A percentile compares a stretch with the other conserved stretches of the same genome.
Conservation (phyloP, 148 eudicot species). For the Rhododendron griersonianum region DNA sequence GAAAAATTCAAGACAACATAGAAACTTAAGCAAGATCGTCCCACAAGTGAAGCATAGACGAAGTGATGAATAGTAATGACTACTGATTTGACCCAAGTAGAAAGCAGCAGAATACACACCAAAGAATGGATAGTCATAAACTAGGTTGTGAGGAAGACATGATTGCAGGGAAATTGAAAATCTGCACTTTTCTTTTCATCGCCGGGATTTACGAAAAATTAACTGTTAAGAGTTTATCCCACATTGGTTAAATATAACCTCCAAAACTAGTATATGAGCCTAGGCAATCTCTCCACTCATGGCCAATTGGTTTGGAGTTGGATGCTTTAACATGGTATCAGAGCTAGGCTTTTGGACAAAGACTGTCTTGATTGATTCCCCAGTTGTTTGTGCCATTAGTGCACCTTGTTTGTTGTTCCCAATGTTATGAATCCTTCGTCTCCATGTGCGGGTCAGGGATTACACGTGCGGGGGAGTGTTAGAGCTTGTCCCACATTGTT, state of each 20-base stretch:
- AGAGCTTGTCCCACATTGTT: too few relatives aligned
- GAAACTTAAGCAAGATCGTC: not conserved
- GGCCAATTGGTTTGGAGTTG: not conserved
- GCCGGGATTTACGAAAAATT: not conserved
- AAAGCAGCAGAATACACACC: not conserved
- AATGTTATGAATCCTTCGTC: not conserved
- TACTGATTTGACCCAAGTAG: not conserved
- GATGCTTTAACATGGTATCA: not conserved
- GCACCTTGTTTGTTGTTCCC: not conserved
- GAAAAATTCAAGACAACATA: not conserved
- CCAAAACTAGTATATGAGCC: not conserved
- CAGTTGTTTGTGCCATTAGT: too few relatives aligned
- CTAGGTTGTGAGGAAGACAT: not conserved
- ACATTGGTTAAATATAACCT: not conserved
- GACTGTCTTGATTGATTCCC: too few relatives aligned
- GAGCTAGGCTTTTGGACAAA: too few relatives aligned
- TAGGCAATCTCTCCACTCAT: too few relatives aligned
- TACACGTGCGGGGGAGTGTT: too few relatives aligned
- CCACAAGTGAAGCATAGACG: not conserved
- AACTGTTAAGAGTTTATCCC: not conserved
- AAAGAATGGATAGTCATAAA: not conserved
- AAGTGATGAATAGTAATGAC: not conserved
- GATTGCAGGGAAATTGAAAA: not conserved
- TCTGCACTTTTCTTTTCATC: not conserved
- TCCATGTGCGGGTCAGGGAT: not conserved